These are phyloP conservation scores for Vitis rupestris DNA, from an alignment of 164 flowering plant genomes.

Conservation along the genomic window DNA sequence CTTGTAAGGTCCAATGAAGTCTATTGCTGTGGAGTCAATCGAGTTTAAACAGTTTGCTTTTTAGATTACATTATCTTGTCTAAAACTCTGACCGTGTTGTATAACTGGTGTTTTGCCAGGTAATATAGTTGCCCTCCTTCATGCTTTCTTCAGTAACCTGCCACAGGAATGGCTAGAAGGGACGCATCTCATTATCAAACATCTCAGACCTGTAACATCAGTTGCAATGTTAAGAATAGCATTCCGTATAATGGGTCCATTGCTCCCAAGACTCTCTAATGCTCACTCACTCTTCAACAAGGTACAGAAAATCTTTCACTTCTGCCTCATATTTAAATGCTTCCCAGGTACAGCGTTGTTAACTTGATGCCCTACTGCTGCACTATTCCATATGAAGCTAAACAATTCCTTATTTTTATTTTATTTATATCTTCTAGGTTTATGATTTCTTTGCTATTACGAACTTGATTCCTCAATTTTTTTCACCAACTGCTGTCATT, in stretches of 20 bases:
- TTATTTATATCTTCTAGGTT: neutral
- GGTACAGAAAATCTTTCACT: constrained; percentile 43
- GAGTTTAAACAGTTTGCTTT: neutral
- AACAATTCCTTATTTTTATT: neutral
- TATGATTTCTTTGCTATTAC: too few relatives aligned
- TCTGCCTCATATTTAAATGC: neutral
- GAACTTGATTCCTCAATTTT: neutral
- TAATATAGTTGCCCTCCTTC: constrained; percentile 84
- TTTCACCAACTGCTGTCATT: neutral
- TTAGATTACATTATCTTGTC: neutral
- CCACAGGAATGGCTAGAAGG: constrained; percentile 98
- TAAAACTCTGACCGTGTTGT: constrained; percentile 11
- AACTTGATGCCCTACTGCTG: neutral
- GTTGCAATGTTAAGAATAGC: constrained; percentile 90
- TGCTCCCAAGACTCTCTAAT: constrained; percentile 90
- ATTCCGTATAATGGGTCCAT: constrained; percentile 92
- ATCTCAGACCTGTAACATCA: constrained; percentile 85
- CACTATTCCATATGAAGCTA: neutral
- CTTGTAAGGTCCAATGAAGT: too few relatives aligned
- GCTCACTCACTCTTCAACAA: constrained; percentile 79
- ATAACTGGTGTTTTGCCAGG: constrained; percentile 40
- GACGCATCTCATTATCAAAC: constrained; percentile 69
- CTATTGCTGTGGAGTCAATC: neutral
- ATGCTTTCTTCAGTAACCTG: constrained; percentile 91
- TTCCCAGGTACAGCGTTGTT: neutral